These are phyloP conservation scores for Candida silvicultrix DNA, from an alignment of 805 yeast genomes.

Conservation along the genomic window DNA sequence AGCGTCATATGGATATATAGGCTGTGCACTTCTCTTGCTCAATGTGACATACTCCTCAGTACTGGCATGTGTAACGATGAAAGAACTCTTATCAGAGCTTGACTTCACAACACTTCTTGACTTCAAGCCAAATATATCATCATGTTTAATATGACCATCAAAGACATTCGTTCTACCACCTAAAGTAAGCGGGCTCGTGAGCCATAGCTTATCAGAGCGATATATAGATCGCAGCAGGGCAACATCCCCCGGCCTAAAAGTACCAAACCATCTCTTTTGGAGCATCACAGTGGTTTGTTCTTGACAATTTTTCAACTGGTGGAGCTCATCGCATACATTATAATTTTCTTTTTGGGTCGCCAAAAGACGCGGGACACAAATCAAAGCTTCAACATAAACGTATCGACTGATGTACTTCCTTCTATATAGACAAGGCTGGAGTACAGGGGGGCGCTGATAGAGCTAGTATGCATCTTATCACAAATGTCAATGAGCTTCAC, in stretches of 20 bases:
- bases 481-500: constrained; percentile 5
- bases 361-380: no score
- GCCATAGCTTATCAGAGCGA: constrained; percentile 11
- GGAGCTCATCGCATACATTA: not conserved
- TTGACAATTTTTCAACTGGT: not conserved
- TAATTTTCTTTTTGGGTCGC: not conserved
- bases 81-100: constrained; percentile 19
- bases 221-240: not conserved
- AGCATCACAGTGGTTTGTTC: not conserved
- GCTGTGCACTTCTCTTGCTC: constrained; percentile 39
- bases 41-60: constrained; percentile 41
- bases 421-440: no score
- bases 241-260: not conserved
- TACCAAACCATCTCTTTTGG: not conserved
- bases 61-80: constrained; percentile 32
- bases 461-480: constrained; percentile 7
- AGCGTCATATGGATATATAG: constrained; percentile 46
- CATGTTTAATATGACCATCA: constrained; percentile 26
- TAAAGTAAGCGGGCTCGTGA: constrained; percentile 17
- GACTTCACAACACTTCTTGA: constrained; percentile 28
- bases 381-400: not conserved
- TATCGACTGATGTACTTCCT: no score
- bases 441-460: no score
- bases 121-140: constrained; percentile 31
- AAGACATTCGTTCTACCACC: constrained; percentile 17